Evolutionary conservation across 495 filamentous ascomycete genomes (phyloP), one percentile per base, ranked within the genome.

Genomic region (Xylaria scruposa): DNA sequence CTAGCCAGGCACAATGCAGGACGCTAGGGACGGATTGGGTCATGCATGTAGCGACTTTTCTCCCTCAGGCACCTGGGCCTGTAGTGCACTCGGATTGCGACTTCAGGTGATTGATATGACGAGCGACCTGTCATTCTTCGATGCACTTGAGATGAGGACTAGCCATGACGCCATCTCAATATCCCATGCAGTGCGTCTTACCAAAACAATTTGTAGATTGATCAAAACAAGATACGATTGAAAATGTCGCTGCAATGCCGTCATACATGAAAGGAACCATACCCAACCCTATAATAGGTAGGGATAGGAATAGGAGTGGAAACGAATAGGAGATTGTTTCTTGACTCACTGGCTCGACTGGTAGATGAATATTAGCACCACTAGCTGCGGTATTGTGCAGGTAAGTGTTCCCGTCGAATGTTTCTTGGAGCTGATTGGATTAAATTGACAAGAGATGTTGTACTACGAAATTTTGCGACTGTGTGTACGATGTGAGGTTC

Each of bases 1-100:
- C 59, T 26, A 53, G 68, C 33, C 56, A 63, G 68, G 58, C 44
- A 70, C 54, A 33, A 53, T 44, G 68, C 59, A 63, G 68, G 59
- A 63, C 68, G 59, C 68, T 70, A 70, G 47, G 47, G 47, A 64
- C 31, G 38, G 29, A 38, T 33, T 54, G 21, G 66, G 46, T 7
- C 13, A 26, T 66, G 62, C 44, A 66, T 36, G 36, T 42, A 61
- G 36, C 8, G 44, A 19, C 46, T 36, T 40, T 54, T 40, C 64
- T 59, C 54, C 29, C 54, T 31, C 26, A 36, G 26, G 7, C 58
- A 29, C 31, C 58, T 17, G 8, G 8, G 38, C 54, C 29, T n/a
- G 54, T n/a, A 9, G 49, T 4, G 49, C 15, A 26, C 33, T 21
- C 33, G 33, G 58, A 60, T 60, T n/a, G 58, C 33, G 31, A 36